These are phyloP conservation scores for Talaromyces sp. DNA, from an alignment of 2,329 filamentous ascomycete species.

Conservation along the genomic window DNA sequence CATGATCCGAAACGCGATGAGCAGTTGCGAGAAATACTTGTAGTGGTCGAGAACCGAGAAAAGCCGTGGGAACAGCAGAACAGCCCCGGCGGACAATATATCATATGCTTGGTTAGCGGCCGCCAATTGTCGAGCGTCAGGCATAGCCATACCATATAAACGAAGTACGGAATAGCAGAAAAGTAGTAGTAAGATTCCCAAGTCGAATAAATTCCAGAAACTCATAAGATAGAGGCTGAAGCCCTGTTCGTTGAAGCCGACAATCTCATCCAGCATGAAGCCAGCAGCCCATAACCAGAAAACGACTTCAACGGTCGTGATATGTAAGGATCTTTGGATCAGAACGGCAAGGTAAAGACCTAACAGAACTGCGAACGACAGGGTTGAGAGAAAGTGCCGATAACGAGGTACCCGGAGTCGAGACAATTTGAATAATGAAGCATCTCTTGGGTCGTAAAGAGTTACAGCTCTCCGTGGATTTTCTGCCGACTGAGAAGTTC, in stretches of 20 bases:
- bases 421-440: constrained; percentile 86
- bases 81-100: constrained; percentile 84
- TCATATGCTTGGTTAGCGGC: constrained; percentile 87
- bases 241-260: constrained; percentile 93
- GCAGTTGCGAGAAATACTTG: constrained; percentile 88
- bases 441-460: constrained; percentile 83
- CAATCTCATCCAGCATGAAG: constrained; percentile 93
- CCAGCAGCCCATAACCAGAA: constrained; percentile 99
- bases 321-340: constrained; percentile 66
- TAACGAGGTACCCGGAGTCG: constrained; percentile 86
- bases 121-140: constrained; percentile 61
- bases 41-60: constrained; percentile 94
- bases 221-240: constrained; percentile 96
- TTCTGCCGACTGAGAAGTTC: constrained; percentile 11
- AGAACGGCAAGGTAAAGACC: constrained; percentile 81
- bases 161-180: constrained; percentile 87
- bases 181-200: constrained; percentile 80
- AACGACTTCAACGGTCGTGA: constrained; percentile 76
- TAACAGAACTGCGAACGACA: constrained; percentile 80
- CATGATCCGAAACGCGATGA: constrained; percentile 94
- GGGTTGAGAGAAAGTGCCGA: constrained; percentile 80
- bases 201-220: constrained; percentile 94
- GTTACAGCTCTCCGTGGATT: constrained; percentile 64
- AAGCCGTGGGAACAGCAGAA: constrained; percentile 81
- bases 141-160: constrained; percentile 78